phyloP scores from a whole-genome alignment of 495 filamentous ascomycete genomes.

The Lasiosphaeriaceae sp. region DNA sequence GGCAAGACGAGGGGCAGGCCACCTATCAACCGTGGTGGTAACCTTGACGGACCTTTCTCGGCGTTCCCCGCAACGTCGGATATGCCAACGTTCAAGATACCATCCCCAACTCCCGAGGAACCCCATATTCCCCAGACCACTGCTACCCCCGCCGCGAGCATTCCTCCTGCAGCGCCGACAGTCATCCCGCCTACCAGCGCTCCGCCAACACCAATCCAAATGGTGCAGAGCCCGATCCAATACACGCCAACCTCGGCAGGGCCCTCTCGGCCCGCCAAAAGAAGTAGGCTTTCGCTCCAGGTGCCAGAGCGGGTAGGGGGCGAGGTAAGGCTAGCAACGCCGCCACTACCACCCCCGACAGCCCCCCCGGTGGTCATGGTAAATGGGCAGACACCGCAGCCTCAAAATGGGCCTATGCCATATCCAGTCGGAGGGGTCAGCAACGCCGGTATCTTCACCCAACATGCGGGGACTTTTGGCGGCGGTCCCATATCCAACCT shows the following conservation, averaged over 20 bases:
- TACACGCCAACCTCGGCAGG: conserved; percentile 22
- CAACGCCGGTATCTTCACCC: background rate
- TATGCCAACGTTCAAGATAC: conserved; percentile 27
- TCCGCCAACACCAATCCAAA: background rate
- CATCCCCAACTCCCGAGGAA: conserved; percentile 32
- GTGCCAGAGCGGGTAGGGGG: conserved; percentile 73
- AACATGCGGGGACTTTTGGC: background rate
- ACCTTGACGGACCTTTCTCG: conserved; percentile 75
- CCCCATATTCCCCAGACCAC: conserved; percentile 26
- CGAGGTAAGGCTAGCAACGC: conserved; percentile 73
- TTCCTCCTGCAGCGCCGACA: background rate
- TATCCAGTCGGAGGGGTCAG: background rate
- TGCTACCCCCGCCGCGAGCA: conserved; percentile 23
- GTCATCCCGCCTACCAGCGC: conserved; percentile 11
- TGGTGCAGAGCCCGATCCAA: conserved; percentile 20
- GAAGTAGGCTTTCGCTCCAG: conserved; percentile 67
- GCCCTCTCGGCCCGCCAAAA: conserved; percentile 35
- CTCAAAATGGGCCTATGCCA: conserved; percentile 4
- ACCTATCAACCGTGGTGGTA: conserved; percentile 62
- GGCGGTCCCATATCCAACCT: background rate
- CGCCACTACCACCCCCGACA: conserved; percentile 39
- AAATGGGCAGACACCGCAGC: conserved; percentile 52
- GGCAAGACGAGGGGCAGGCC: conserved; percentile 83
- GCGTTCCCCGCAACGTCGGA: conserved; percentile 74
- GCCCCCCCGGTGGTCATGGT: conserved; percentile 52